Percentiles rank a stretch among this genome's conserved stretches.
phyloP scores from a whole-genome alignment of 2,329 filamentous ascomycete genomes.

The Colletotrichum sansevieriae region DNA sequence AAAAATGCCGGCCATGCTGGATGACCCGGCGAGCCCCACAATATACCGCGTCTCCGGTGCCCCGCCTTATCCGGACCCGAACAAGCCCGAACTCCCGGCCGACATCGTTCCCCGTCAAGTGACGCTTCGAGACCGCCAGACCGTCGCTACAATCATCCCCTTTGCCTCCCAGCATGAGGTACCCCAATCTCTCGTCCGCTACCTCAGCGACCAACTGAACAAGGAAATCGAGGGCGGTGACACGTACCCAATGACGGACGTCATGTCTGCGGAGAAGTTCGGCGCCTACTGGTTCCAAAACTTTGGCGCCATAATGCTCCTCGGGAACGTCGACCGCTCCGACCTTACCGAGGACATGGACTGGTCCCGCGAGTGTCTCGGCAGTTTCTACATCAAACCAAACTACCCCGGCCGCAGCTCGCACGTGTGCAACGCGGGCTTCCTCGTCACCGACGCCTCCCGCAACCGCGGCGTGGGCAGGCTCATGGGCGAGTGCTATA shows the following conservation, averaged over 20 bases:
- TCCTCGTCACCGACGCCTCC: conserved; percentile 79
- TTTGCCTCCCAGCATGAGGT: conserved; percentile 83
- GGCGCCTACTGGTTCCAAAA: conserved; percentile 91
- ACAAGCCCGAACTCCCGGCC: conserved; percentile 73
- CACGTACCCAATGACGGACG: conserved; percentile 89
- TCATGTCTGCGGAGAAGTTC: conserved; percentile 80
- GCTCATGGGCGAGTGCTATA: conserved; percentile 81
- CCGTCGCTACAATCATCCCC: conserved; percentile 85
- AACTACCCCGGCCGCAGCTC: conserved; percentile 93
- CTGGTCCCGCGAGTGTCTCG: conserved; percentile 85
- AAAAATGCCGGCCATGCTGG: conserved; percentile 82
- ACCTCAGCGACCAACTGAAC: conserved; percentile 87
- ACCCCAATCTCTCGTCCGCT: conserved; percentile 79
- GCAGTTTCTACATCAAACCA: conserved; percentile 94
- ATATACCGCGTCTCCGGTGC: conserved; percentile 78
- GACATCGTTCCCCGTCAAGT: conserved; percentile 82
- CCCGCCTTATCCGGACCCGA: conserved; percentile 73
- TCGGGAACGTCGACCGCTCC: conserved; percentile 78
- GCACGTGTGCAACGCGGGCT: conserved; percentile 89
- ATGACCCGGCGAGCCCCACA: conserved; percentile 79
- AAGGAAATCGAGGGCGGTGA: conserved; percentile 93
- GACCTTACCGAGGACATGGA: conserved; percentile 72
- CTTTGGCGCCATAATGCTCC: conserved; percentile 88
- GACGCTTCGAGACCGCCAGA: conserved; percentile 85
- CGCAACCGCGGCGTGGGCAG: conserved; percentile 81